These are phyloP conservation scores for Capsicum chinense DNA, from an alignment of 257 asterid species.

Conservation along the genomic window DNA sequence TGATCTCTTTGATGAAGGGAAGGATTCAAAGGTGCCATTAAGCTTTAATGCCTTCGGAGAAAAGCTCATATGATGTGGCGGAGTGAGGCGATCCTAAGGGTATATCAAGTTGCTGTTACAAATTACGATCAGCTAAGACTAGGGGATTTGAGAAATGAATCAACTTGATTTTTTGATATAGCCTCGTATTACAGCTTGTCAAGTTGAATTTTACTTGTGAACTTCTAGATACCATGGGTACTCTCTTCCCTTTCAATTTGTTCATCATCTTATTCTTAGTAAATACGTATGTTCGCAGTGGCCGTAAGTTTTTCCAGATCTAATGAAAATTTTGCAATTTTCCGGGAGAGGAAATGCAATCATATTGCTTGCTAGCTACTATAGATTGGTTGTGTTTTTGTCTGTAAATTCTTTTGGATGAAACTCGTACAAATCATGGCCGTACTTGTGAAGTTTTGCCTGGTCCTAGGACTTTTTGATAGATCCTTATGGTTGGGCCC, in stretches of 20 bases:
- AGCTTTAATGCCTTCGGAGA: background rate
- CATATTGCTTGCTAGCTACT: background rate
- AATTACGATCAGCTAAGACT: background rate
- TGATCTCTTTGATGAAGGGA: conserved; percentile 51
- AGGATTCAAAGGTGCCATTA: conserved; percentile 38
- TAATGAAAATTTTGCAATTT: background rate
- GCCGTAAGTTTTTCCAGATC: background rate
- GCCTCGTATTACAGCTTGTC: background rate
- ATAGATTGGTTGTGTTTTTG: background rate
- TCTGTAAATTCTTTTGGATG: background rate
- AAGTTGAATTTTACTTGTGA: background rate
- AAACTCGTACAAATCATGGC: background rate
- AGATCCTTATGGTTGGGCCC: no score
- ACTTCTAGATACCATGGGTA: background rate
- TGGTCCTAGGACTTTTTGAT: background rate
- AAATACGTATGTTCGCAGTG: background rate
- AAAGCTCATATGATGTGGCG: background rate
- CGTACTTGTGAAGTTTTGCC: background rate
- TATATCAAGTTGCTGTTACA: background rate
- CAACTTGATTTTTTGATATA: background rate
- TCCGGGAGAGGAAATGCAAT: background rate
- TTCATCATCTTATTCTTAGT: background rate
- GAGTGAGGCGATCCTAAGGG: background rate
- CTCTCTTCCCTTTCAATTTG: background rate
- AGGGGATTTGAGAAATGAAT: background rate